Conservation (phyloP, 768 basidiomycete genomes). For the Boletus rubroflammeus region DNA sequence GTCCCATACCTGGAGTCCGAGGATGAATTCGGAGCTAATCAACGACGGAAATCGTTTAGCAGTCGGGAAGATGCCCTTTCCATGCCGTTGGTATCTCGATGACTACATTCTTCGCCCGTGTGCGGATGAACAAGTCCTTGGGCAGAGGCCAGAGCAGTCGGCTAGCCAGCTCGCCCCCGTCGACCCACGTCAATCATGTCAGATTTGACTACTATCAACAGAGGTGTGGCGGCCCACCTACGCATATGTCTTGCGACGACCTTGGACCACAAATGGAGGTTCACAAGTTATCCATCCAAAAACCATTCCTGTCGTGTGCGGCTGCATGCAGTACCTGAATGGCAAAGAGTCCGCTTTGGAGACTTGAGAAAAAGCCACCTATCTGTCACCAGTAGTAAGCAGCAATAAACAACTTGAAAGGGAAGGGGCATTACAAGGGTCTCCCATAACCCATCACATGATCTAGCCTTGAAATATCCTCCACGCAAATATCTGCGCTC, state of each 20-base stretch:
- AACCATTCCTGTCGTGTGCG: no score
- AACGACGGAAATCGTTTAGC: slow-evolving; percentile 9
- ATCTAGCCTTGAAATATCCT: not conserved
- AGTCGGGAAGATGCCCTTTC: slow-evolving; percentile 7
- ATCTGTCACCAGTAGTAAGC: not conserved
- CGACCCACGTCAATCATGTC: slow-evolving; percentile 8
- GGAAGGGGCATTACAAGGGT: not conserved
- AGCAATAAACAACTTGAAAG: not conserved
- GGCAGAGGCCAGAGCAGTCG: slow-evolving; percentile 4
- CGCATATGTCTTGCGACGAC: no score
- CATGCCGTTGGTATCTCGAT: not conserved
- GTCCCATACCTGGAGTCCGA: not conserved
- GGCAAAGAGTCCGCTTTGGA: no score
- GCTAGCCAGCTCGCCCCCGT: slow-evolving; percentile 4
- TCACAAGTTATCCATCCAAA: no score
- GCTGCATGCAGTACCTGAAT: no score
- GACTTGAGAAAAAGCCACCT: not conserved
- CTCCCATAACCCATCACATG: not conserved
- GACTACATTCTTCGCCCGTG: not conserved
- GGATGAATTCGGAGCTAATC: slow-evolving; percentile 13
- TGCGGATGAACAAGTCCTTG: slow-evolving; percentile 2
- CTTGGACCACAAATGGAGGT: no score
- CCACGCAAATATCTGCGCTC: no score
- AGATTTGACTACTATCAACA: not conserved
- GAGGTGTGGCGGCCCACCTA: no score